Percentiles rank a stretch among this genome's conserved stretches.
These are phyloP conservation scores for Andrographis paniculata DNA, from an alignment of 305 asterid species.

Conservation along the genomic window DNA sequence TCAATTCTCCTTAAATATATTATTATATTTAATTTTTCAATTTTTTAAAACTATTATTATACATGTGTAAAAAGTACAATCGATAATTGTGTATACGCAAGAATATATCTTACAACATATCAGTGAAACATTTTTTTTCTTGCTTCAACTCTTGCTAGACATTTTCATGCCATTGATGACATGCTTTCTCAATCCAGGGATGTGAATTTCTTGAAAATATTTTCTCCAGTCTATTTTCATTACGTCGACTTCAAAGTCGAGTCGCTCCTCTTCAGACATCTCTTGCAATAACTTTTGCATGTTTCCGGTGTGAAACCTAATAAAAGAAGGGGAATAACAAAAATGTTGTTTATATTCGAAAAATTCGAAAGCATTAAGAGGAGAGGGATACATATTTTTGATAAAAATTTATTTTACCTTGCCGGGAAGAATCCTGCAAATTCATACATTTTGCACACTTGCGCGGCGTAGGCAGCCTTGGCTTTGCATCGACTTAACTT, in stretches of 20 bases:
- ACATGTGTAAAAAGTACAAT: too few species aligned
- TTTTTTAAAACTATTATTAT: too few species aligned
- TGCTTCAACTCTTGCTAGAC: too few species aligned
- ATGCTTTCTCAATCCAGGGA: conserved; percentile 24
- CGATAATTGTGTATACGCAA: too few species aligned
- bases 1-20: too few species aligned
- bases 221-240: conserved; percentile 24
- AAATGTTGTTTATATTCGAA: too few species aligned
- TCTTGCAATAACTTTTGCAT: conserved; percentile 17
- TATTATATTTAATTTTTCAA: too few species aligned
- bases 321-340: too few species aligned
- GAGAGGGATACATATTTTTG: neutral
- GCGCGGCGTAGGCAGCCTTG: conserved; percentile 22
- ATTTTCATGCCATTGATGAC: conserved; percentile 18
- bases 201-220: conserved; percentile 20
- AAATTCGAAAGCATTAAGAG: neutral
- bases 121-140: too few species aligned
- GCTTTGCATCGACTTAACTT: conserved; percentile 13
- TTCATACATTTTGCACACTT: conserved; percentile 26
- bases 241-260: conserved; percentile 17
- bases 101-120: too few species aligned
- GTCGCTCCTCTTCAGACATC: conserved; percentile 27
- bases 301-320: conserved; percentile 22
- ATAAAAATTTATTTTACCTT: conserved; percentile 13
- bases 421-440: conserved; percentile 23